Evolutionary conservation across 2,329 filamentous ascomycete species (phyloP), one percentile per base, ranked within the genome.

Genomic region (Alternaria sp.): DNA sequence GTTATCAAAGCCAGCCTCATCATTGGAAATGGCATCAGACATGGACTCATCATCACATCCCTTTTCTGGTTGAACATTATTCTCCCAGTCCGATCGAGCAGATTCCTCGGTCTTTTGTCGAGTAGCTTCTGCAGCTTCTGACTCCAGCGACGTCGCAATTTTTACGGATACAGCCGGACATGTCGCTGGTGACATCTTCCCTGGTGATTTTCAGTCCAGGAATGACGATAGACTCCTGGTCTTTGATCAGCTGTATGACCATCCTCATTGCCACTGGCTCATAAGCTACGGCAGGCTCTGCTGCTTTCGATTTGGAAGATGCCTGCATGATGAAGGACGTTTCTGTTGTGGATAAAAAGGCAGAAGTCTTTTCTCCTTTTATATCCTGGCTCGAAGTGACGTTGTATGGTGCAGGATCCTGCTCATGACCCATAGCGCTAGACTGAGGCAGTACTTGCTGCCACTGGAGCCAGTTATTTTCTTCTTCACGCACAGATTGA

Each of bases 301-400:
- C 29, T 3, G 9, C 6, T 31, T 7, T 10, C 1, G 5, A 7
- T 11, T 7, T 14, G 11, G 5, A 5, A n/a, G 40, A 24, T 1
- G 23, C 26, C 1, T 23, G 40, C 2, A 14, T 26, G 11, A 14
- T 11, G 11, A 23, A 24, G 3, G 39, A 26, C 23, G 24, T 41
- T 1, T 9, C 13, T 2, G 21, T 10, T 14, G 39, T 41, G 0
- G 0, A 0, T 6, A 2, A 8, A 14, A 23, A 10, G 1, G 13
- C 5, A 14, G 23, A 42, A 21, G 17, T 42, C 6, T 2, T 13
- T 8, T 14, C 9, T 42, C 3, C 7, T 7, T 7, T 14, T n/a
- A 14, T n/a, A 7, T 13, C 4, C 4, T 11, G 29, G 29, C 29
- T 31, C 10, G 29, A 23, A 23, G 13, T 45, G 41, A n/a, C n/a